Base-by-base conservation (phyloP, 257 asterid genomes). In the Parsonsia alboflavescens region DNA sequence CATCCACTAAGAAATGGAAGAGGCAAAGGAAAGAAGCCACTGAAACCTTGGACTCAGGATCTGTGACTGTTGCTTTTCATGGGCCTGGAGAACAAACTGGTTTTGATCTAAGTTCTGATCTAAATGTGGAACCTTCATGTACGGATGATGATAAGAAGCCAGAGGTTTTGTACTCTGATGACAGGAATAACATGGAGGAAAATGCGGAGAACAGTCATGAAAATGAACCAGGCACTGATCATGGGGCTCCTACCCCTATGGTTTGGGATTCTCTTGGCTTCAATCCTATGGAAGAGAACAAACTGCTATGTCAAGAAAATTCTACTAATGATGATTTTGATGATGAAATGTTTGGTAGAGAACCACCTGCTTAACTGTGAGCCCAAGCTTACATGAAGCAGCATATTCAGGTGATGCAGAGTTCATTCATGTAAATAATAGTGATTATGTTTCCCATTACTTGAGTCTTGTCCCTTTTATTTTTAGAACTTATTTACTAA, bases 1-100 rank as follows among this genome's bases (percentile, higher is more conserved):
- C 98, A 19, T 92, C 98, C 50, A 95, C 99, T 0, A 95, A 95
- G 88, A 95, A 95, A 85, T 92, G 99, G 99, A 91, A 93, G 83
- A 82, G 96, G 78, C 98, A 86, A 80, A 92, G 87, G 89, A 95
- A 95, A 77, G 98, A 95, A 84, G 84, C 89, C 49, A 45, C 82
- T 19, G 98, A 93, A 65, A 82, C 96, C n/a, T 78, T 88, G 71
- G 97, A 92, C 49, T 87, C 77, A 71, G 97, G 88, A 50, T 80
- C 86, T 48, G 92, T 86, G 45, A 87, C 91, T 28, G 86, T 89
- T 83, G 89, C 91, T 70, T 79, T 82, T 70, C 73, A 87, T 66
- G 94, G 85, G 36, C 59, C 82, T 50, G 86, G 64, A 16, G 97
- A 84, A 57, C 92, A 81, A 84, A 78, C 85, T 5, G 94, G 86